Conservation (phyloP, 768 basidiomycete species). For the Rhodotorula paludigena region DNA sequence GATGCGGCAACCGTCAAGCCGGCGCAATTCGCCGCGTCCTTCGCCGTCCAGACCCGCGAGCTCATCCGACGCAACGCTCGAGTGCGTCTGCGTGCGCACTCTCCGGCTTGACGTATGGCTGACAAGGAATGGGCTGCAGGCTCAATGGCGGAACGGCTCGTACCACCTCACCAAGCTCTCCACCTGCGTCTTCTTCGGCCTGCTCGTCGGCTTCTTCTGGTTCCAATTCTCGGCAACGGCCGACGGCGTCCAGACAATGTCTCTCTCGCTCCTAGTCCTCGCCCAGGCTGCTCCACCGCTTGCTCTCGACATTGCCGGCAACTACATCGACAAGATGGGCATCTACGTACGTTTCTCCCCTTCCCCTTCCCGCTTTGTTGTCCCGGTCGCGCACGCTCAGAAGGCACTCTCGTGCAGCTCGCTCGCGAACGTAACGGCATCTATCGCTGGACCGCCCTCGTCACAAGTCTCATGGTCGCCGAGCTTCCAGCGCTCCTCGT, state of each 20-base stretch:
- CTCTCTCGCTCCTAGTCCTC: slow-evolving; percentile 10
- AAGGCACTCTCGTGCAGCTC: not conserved
- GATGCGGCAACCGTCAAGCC: slow-evolving; percentile 46
- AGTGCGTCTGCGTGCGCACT: not conserved
- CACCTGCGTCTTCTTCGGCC: slow-evolving; percentile 20
- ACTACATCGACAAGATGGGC: slow-evolving; percentile 5
- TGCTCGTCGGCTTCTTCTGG: slow-evolving; percentile 30
- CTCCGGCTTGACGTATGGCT: too few species aligned
- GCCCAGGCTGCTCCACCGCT: slow-evolving; percentile 8
- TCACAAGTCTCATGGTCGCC: slow-evolving; percentile 6
- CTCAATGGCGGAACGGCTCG: slow-evolving; percentile 48
- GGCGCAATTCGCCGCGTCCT: slow-evolving; percentile 25
- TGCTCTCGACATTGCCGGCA: slow-evolving; percentile 11
- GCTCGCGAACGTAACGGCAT: slow-evolving; percentile 26
- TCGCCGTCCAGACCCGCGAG: slow-evolving; percentile 8
- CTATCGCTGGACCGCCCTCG: slow-evolving; percentile 17
- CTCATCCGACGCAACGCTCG: slow-evolving; percentile 20
- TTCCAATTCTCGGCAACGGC: not conserved
- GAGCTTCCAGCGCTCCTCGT: slow-evolving; percentile 14
- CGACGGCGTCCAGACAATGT: slow-evolving; percentile 1
- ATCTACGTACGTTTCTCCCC: slow-evolving; percentile 8
- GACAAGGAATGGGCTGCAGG: slow-evolving; percentile 26
- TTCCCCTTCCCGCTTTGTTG: not conserved
- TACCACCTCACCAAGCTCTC: slow-evolving; percentile 43
- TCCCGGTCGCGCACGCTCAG: too few species aligned